Evolutionary conservation across 177 flowering plant species (phyloP), one percentile per base, ranked within the genome.

Genomic region (Tripterygium wilfordii): DNA sequence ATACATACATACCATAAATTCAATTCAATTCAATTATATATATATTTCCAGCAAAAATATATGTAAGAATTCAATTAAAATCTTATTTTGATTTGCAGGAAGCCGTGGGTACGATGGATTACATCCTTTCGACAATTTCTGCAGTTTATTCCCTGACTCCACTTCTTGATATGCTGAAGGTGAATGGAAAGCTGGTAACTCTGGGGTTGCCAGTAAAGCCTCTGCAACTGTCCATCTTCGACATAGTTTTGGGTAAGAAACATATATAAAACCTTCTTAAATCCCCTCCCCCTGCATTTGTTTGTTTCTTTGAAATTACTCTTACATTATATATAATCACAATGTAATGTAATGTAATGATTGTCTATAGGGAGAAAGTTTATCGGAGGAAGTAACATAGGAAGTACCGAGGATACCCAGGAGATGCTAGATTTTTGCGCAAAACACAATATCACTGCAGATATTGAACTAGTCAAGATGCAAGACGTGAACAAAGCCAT

Each of bases 371-470:
- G 71, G 37, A 17, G 79, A 38, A 74, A 64, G 57, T 63, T 70
- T 24, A 46, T 74, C 8, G 76, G 72, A 10, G 79, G 79, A 56
- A 74, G 79, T 43, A 48, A 61, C 52, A 8, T 64, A 0, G 79
- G 79, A 52, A 71, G 76, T 45, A 55, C 70, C 15, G 62, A 67
- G 25, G 75, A 70, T 59, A 70, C 78, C 10, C 78, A 74, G 41
- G 78, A 70, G 63, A 74, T 74, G 79, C 61, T 74, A 10, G 76
- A 74, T 25, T 74, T 74, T 35, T 67, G 72, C 31, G 68, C 73
- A 23, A 17, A 74, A 60, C 76, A 74, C 62, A 57, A 60, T 25
- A 67, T 74, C 10, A 22, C 66, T 14, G 63, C 79, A 25, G 76
- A 74, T 15, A 62, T 74, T 40, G 79, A 74, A 66, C 59, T 74